Conservation (phyloP, 1,284 basidiomycete species). For the Pascua sp. region DNA sequence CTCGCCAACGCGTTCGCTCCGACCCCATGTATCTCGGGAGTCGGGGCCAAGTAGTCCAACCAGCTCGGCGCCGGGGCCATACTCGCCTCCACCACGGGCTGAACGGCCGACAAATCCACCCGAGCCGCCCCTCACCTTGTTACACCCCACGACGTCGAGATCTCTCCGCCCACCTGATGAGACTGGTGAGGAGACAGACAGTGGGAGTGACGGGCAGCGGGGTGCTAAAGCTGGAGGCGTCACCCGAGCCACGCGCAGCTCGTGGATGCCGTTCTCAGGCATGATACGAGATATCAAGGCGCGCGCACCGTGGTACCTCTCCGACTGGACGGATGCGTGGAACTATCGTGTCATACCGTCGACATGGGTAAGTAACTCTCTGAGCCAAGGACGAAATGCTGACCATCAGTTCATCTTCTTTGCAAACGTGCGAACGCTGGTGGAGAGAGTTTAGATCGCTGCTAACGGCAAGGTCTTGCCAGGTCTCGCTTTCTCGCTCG, state of each 20-base stretch:
- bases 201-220: too few relatives aligned
- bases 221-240: too few relatives aligned
- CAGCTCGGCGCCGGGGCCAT: neutral
- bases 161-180: neutral
- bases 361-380: constrained; percentile 51
- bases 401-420: constrained; percentile 45
- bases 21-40: neutral
- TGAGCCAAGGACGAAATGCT: constrained; percentile 26
- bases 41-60: neutral
- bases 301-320: constrained; percentile 73
- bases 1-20: constrained; percentile 3
- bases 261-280: constrained; percentile 51
- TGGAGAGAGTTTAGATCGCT: neutral
- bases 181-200: neutral
- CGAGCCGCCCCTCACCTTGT: constrained; percentile 36
- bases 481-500: constrained; percentile 86
- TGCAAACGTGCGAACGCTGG: constrained; percentile 30
- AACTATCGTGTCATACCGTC: constrained; percentile 63
- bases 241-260: neutral
- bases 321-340: constrained; percentile 84
- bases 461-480: constrained; percentile 60
- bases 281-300: constrained; percentile 73
- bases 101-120: constrained; percentile 34
- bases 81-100: constrained; percentile 9
- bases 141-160: constrained; percentile 29